Evolutionary conservation across 768 basidiomycete genomes (phyloP), one percentile per base, ranked within the genome.

Genomic region (Favolaschia claudopus): DNA sequence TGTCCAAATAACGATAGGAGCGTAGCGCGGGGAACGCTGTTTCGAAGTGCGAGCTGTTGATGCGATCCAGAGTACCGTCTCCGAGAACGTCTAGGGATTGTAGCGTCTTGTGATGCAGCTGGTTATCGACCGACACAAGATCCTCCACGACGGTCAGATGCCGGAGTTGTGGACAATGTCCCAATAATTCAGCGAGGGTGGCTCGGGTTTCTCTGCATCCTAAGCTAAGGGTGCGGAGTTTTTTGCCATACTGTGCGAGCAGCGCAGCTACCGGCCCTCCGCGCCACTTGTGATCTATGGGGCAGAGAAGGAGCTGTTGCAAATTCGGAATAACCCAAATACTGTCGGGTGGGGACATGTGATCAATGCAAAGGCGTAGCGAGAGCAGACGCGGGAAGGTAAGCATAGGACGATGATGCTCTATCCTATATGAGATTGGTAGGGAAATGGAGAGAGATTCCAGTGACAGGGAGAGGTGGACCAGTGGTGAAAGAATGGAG

Each of bases 321-420:
- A 58, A 20, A 20, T 25, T 15, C 1, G 56, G 56, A 29, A 58
- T 44, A 28, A n/a, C 14, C 48, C 56, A 58, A 9, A n/a, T 29
- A 9, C 13, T 22, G 4, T 22, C 20, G 46, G 44, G 19, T 12
- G 8, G 13, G 27, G 25, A 56, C 4, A 12, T 28, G 7, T 2
- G 14, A 6, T 1, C 1, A 14, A 34, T 3, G 4, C n/a, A 19
- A n/a, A 38, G 5, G 8, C 17, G 34, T 8, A 58, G 31, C 12
- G 33, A 19, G n/a, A 49, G 28, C 4, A 58, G 31, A 9, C n/a
- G 24, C 14, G n/a, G 19, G 33, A 58, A 58, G 2, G 8, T 5
- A 39, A 58, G 38, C 4, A 14, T 7, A 4, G 39, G 40, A n/a
- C n/a, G n/a, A n/a, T n/a, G n/a, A 50, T 38, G 22, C 15, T 20